A percentile compares a stretch with the other conserved stretches of the same genome.
phyloP scores from a whole-genome alignment of 352 stramenopile species.

The Pythium sukuiense region DNA sequence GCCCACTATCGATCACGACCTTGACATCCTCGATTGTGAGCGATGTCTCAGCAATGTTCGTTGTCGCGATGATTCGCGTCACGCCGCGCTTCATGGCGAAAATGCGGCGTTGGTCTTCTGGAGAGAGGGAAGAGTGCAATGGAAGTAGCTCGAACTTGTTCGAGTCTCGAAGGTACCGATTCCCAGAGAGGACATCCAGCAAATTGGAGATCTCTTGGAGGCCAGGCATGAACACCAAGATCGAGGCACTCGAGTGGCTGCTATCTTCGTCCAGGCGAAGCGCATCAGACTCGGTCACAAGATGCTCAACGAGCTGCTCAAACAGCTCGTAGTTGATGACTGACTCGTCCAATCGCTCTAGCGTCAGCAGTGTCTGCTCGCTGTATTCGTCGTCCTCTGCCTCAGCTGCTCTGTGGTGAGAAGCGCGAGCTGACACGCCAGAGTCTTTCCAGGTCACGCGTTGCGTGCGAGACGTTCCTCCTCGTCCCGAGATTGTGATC shows the following conservation, averaged over 20 bases:
- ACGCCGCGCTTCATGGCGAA: slow-evolving; percentile 73
- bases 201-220: slow-evolving; percentile 93
- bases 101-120: slow-evolving; percentile 92
- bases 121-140: slow-evolving; percentile 93
- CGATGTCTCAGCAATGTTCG: slow-evolving; percentile 97
- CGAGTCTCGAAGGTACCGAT: slow-evolving; percentile 50
- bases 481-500: slow-evolving; percentile 61
- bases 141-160: slow-evolving; percentile 78
- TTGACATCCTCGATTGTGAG: slow-evolving; percentile 95
- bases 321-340: slow-evolving; percentile 96
- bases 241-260: slow-evolving; percentile 57
- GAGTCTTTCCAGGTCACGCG: slow-evolving; percentile 54
- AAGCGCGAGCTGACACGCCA: not conserved
- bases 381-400: slow-evolving; percentile 73
- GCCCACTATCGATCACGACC: slow-evolving; percentile 95
- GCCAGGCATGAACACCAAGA: slow-evolving; percentile 96
- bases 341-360: slow-evolving; percentile 86
- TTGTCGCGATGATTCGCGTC: slow-evolving; percentile 95
- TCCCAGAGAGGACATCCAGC: slow-evolving; percentile 64
- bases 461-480: slow-evolving; percentile 60
- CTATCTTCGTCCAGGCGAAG: slow-evolving; percentile 9
- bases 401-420: slow-evolving; percentile 3
- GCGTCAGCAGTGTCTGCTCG: slow-evolving; percentile 79
- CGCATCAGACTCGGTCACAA: slow-evolving; percentile 58
- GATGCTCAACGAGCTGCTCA: slow-evolving; percentile 83